Evolutionary conservation across 169 alveolate genomes (phyloP), one percentile per base, ranked within the genome.

Genomic region (Theileria annulata): DNA sequence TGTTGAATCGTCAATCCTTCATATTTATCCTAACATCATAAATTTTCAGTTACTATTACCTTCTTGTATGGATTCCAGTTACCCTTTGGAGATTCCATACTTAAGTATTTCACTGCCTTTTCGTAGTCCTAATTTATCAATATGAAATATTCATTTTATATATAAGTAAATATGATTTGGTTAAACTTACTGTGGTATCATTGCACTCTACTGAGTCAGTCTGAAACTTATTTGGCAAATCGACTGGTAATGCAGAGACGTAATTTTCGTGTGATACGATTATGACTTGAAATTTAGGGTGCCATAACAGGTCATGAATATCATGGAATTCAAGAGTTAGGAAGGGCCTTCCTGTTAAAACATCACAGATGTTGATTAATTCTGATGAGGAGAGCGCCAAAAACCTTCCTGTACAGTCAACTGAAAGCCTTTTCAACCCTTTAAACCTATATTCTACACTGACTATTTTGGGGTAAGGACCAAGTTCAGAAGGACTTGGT

Each of bases 371-470:
- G 2, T 37, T 12, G 10, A 84, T 35, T 9, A 47, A 19, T 17
- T 70, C 35, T 10, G 28, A 68, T 0, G 79, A 27, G 23, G 84
- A 77, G 30, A 84, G 25, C 0, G 80, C 82, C 3, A 77, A 25
- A 70, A 73, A 84, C 8, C 77, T 23, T 13, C 90, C 90, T 8
- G 90, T 19, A 19, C 37, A 10, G 63, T 84, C 85, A 31, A 70
- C 66, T 0, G 79, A 8, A 15, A 72, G 21, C 23, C 60, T 84
- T 10, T 48, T 31, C 19, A 70, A 28, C 17, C 70, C 60, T 15
- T 48, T 73, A 9, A 77, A 63, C n/a, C 82, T 67, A 47, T 77
- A 77, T 49, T 84, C 90, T 21, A 84, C 87, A 3, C 86, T 63
- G 21, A 19, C 12, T 33, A 30, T 33, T 9, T 76, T 82, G 3